A percentile compares a stretch with the other conserved stretches of the same genome.
Evolutionary conservation across 352 stramenopile genomes (phyloP).

Genomic region (Plasmopara viticola): DNA sequence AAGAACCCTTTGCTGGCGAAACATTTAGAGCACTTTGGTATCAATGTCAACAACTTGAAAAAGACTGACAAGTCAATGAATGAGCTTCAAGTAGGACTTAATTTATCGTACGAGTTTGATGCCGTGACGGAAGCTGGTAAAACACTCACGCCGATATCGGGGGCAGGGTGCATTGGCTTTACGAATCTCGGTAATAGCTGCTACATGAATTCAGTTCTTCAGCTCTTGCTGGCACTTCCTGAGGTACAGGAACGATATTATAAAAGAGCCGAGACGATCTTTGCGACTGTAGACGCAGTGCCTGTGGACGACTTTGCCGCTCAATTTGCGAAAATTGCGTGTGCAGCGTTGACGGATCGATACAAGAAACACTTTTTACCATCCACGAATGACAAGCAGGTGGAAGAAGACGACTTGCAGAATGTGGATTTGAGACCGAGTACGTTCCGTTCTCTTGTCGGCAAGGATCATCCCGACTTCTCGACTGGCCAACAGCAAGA

Average conservation of each 20-base stretch:
- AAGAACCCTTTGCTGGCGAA: constrained; percentile 92
- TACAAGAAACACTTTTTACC: constrained; percentile 67
- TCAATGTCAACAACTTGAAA: constrained; percentile 89
- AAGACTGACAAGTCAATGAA: constrained; percentile 99
- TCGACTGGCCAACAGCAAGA: constrained; percentile 97
- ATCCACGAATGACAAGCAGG: constrained; percentile 13
- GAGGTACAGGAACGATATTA: constrained; percentile 73
- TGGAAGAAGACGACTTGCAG: constrained; percentile 36
- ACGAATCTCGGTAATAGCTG: constrained; percentile 99
- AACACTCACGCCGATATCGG: constrained; percentile 87
- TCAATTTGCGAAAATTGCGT: constrained; percentile 91
- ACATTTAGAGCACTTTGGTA: constrained; percentile 93
- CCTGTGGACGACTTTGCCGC: constrained; percentile 80
- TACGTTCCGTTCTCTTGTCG: constrained; percentile 95
- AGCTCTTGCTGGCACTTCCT: constrained; percentile 87
- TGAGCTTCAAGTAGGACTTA: constrained; percentile 96
- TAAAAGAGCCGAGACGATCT: constrained; percentile 50
- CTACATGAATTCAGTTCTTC: constrained; percentile 98
- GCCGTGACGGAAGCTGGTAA: constrained; percentile 96
- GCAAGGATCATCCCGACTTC: constrained; percentile 94
- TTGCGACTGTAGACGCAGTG: constrained; percentile 30
- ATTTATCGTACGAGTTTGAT: constrained; percentile 97
- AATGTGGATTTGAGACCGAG: constrained; percentile 50
- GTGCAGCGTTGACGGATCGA: constrained; percentile 79
- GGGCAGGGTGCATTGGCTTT: constrained; percentile 92